Evolutionary conservation across 2,329 filamentous ascomycete genomes (phyloP).

Genomic region (Fusarium haematococcum): DNA sequence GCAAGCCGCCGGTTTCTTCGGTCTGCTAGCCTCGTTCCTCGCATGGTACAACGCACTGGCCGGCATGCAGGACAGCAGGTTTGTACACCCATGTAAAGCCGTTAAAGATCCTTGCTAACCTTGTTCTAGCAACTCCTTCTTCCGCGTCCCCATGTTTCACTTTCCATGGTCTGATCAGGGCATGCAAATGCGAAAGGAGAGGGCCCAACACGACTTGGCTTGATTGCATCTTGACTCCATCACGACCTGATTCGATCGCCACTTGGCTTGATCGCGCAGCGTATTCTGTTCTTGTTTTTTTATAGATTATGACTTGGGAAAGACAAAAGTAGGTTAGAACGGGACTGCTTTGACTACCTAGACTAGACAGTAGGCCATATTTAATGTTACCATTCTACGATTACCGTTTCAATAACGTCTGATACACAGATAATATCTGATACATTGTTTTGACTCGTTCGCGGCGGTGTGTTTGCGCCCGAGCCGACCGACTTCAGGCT

Average conservation of each 20-base stretch:
- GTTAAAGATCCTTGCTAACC: slow-evolving; percentile 46
- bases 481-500: neutral
- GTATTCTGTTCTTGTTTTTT: neutral
- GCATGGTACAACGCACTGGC: slow-evolving; percentile 90
- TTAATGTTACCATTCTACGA: neutral
- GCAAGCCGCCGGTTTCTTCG: slow-evolving; percentile 81
- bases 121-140: slow-evolving; percentile 80
- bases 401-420: neutral
- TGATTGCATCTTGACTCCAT: slow-evolving; percentile 2
- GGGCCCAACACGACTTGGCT: slow-evolving; percentile 49
- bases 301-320: neutral
- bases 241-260: neutral
- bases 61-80: slow-evolving; percentile 79
- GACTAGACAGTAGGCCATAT: neutral
- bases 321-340: neutral
- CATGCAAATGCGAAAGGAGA: slow-evolving; percentile 63
- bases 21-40: slow-evolving; percentile 80
- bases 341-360: neutral
- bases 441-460: neutral
- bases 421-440: neutral
- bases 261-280: slow-evolving; percentile 24
- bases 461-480: neutral
- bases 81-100: slow-evolving; percentile 12
- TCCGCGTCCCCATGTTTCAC: slow-evolving; percentile 89
- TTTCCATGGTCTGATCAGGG: slow-evolving; percentile 93